Conservation (phyloP, 768 basidiomycete genomes). For the Agrocybe praecox region DNA sequence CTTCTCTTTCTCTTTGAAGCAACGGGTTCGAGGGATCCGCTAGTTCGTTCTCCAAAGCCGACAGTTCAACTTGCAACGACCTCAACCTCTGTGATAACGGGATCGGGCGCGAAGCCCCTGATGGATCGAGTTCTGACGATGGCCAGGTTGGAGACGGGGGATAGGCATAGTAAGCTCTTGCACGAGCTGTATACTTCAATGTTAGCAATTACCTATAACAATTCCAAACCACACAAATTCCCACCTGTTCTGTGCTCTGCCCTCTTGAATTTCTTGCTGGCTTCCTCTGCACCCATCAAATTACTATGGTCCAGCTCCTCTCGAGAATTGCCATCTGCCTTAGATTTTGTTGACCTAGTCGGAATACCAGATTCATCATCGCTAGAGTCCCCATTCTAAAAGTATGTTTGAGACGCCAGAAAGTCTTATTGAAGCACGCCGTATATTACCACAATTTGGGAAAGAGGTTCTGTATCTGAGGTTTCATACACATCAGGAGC, state of each 20-base stretch:
- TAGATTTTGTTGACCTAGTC: constrained; percentile 38
- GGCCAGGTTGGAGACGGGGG: constrained; percentile 66
- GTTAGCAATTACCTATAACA: background rate
- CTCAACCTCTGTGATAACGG: constrained; percentile 64
- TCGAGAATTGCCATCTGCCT: constrained; percentile 39
- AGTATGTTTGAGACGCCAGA: constrained; percentile 5
- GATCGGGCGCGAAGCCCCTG: constrained; percentile 33
- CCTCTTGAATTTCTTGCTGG: constrained; percentile 68
- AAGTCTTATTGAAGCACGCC: constrained; percentile 18
- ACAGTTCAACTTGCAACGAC: constrained; percentile 74
- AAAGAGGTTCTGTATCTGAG: constrained; percentile 67
- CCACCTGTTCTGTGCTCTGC: constrained; percentile 67
- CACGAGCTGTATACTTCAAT: constrained; percentile 39
- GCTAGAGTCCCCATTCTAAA: constrained; percentile 63
- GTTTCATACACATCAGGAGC: constrained; percentile 94
- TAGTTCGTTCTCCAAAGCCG: constrained; percentile 81
- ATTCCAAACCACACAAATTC: too few species aligned
- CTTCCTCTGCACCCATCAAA: constrained; percentile 67
- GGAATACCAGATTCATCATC: constrained; percentile 62
- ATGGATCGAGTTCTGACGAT: constrained; percentile 38
- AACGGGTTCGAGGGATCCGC: constrained; percentile 78
- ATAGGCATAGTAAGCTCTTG: constrained; percentile 66
- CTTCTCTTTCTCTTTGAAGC: constrained; percentile 58
- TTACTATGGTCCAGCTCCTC: constrained; percentile 75
- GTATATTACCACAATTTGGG: constrained; percentile 47